Base-by-base conservation (phyloP, 768 basidiomycete genomes). In the Suillus plorans region DNA sequence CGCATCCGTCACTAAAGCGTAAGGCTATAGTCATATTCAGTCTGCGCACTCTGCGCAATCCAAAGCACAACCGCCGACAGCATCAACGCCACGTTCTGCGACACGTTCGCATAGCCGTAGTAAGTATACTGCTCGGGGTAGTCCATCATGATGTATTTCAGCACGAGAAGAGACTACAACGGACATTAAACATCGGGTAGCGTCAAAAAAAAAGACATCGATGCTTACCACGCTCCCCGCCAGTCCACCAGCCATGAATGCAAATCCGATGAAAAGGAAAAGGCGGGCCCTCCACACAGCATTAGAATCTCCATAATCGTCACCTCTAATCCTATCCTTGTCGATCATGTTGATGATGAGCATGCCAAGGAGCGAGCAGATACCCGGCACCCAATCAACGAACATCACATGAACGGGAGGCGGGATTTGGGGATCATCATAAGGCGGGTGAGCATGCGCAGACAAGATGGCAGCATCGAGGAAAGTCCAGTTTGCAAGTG, bases 331-430 rank as follows among this genome's bases (percentile, higher is more conserved):
- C 39, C 92, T 84, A 69, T 94, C 91, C 80, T 99, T 98, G 81
- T 99, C 95, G 71, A 99, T 95, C 63, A 97, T 75, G 76, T 95
- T 95, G 78, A 97, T 88, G 77, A 97, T 83, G 67, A 98, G 78
- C 84, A 96, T 95, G 22, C 97, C 97, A 14, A 99, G 79, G 37
- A 97, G 85, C 8, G 94, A 94, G 77, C 90, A 95, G 69, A 99
- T 87, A 25, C 96, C 97, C 0, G 97, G 95, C n/a, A 97, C 81
- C 97, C 97, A 99, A 81, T 99, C 97, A 63, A 94, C 88, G 74
- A 98, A 97, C 14, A 85, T 80, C 74, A 99, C 92, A 71, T 94
- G 94, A 14, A 91, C 87, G 10, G 89, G 89, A 1, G 86, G 81
- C 0, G 87, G 85, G 60, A 87, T 82, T 69, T 89, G 83, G 3